Percentiles rank a stretch among this genome's conserved stretches.
These are phyloP conservation scores for Lithospermum erythrorhizon DNA, from an alignment of 257 asterid species.

Conservation along the genomic window DNA sequence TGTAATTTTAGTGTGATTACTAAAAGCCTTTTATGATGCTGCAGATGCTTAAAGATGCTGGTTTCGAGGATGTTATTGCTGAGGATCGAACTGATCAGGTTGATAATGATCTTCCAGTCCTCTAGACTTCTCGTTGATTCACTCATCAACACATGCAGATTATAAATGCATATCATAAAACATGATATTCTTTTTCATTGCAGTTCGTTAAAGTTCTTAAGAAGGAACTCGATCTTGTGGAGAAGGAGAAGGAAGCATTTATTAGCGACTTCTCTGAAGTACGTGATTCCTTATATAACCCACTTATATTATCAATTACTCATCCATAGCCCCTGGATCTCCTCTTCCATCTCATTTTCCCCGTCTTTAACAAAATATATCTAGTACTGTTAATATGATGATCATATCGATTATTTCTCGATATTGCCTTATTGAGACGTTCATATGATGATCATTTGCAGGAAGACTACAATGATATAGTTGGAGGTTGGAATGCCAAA, in stretches of 20 bases:
- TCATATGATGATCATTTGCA: constrained; percentile 9
- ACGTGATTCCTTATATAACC: constrained; percentile 9
- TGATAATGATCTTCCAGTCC: constrained; percentile 2
- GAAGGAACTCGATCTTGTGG: constrained; percentile 59
- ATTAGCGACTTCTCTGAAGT: constrained; percentile 80
- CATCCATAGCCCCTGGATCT: neutral
- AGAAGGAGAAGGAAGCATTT: constrained; percentile 64
- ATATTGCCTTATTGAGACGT: neutral
- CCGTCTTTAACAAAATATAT: neutral
- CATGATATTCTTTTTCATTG: neutral
- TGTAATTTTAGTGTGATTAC: neutral
- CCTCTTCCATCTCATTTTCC: neutral
- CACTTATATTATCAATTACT: neutral
- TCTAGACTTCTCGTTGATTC: neutral
- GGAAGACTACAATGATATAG: constrained; percentile 58
- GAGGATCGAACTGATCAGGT: constrained; percentile 98
- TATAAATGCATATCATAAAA: neutral
- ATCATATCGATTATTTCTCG: neutral
- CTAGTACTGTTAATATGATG: neutral
- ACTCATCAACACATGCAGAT: neutral
- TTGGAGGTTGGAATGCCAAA: constrained; percentile 86
- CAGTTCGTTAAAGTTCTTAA: constrained; percentile 77
- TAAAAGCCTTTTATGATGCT: neutral
- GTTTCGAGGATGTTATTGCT: constrained; percentile 69
- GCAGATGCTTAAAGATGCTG: constrained; percentile 91